Evolutionary conservation across 2,329 filamentous ascomycete species (phyloP), one percentile per base, ranked within the genome.

Genomic region (Esteya vermicola): DNA sequence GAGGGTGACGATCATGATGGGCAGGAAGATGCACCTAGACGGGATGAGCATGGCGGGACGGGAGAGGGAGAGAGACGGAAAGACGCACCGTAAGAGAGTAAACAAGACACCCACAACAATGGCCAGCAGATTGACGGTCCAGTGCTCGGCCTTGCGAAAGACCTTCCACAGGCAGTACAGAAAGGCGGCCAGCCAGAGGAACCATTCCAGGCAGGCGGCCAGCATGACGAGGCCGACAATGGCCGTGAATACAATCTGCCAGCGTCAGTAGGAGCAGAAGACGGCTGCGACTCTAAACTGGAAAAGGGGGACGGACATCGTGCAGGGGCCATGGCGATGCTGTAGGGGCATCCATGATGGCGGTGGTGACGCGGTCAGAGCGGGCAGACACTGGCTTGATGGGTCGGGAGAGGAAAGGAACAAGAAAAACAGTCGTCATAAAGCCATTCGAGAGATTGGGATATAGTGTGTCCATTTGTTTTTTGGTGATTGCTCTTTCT

Each of bases 161-260:
- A 89, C 86, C 57, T 95, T 94, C 54, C 77, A 64, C 2, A 95
- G 65, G 55, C 89, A 96, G 60, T 95, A 96, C 46, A 91, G 56
- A 55, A 96, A 96, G 4, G 89, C 86, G n/a, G 81, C 77, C 31
- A 96, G 70, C 85, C 88, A 95, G 13, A 96, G 72, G 45, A 94
- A 78, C 86, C 91, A 96, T 62, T 96, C 89, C 9, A 96, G 66
- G 23, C 86, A 68, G 3, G 89, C 89, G 43, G 82, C 83, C 20
- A 91, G 52, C 78, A 95, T 85, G 37, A 95, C 67, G 7, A 80
- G 59, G 16, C 84, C 84, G 27, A 95, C 72, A 48, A 95, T 80
- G 41, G 78, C 65, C 9, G 88, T 80, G 56, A 93, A 95, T 42
- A 89, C 66, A 50, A 94, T 86, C 85, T 96, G 49, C 10, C 13